Evolutionary conservation across 176 grass and related monocot genomes (phyloP), one percentile per base, ranked within the genome.

Genomic region (Hordeum vulgare): DNA sequence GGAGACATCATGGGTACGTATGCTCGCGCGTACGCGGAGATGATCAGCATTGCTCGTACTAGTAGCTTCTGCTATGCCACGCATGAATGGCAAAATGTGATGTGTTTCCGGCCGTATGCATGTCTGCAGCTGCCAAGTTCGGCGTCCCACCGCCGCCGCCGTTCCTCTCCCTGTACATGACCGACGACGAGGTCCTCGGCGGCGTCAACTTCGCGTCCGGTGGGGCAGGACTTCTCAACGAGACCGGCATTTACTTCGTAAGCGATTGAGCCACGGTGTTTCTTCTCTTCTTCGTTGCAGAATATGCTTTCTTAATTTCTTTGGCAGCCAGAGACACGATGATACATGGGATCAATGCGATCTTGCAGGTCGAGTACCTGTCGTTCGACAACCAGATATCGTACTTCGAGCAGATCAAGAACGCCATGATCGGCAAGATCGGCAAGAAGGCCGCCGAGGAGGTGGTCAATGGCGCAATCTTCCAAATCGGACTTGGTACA

Each of bases 191-290:
- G 44, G 86, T 96, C 3, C 93, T 96, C 71, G 49, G 78, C 20
- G 96, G 93, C 17, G 80, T 99, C 61, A 96, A 99, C 72, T 99
- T 88, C 47, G 96, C 96, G 62, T 99, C 96, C 21, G 96, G 96
- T 25, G 96, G 93, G 20, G 91, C 96, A 0, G 96, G 93, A 13
- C 78, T 99, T 61, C 96, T 99, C 60, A 99, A 96, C 10, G 96
- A 99, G 75, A 99, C 96, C 4, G 96, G 96, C 89, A 66, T 96
- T 29, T 99, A 96, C 88, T 99, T 99, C n/a, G 96, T 99, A 96
- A 85, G 29, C 23, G 3, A 71, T 26, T 23, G 0, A 14, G 18
- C 68, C 37, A 40, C 8, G 42, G 27, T 9, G 40, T 54, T 44
- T 21, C 60, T 36, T 56, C 25, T 14, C 17, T 5, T 23, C 10